Evolutionary conservation across 345 rosid genomes (phyloP).

Genomic region (Heritiera littoralis): DNA sequence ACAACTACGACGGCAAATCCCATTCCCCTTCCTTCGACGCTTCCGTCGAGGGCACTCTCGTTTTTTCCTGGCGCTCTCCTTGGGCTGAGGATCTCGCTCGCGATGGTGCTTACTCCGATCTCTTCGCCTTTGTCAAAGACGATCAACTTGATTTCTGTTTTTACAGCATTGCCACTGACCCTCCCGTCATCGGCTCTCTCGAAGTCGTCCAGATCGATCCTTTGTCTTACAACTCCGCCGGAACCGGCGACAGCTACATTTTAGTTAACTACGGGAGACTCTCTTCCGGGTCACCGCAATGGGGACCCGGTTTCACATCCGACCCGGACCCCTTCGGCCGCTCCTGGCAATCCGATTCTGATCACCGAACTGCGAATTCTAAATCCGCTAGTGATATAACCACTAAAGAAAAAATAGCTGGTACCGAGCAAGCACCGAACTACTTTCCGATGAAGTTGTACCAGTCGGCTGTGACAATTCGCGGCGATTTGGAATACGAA

Average conservation of each 20-base stretch:
- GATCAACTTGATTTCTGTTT: conserved; percentile 88
- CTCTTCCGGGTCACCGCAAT: conserved; percentile 68
- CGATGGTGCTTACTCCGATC: conserved; percentile 94
- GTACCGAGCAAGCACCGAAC: conserved; percentile 64
- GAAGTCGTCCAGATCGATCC: conserved; percentile 77
- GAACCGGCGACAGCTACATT: conserved; percentile 45
- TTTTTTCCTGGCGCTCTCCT: conserved; percentile 92
- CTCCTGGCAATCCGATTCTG: conserved; percentile 82
- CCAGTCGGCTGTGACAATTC: conserved; percentile 66
- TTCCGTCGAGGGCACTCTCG: conserved; percentile 88
- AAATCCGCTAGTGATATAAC: conserved; percentile 39
- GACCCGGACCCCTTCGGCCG: conserved; percentile 83
- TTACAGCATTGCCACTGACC: conserved; percentile 92
- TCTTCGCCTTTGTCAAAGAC: conserved; percentile 70
- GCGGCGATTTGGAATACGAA: conserved; percentile 57
- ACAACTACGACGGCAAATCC: conserved; percentile 89
- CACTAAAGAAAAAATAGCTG: conserved; percentile 47
- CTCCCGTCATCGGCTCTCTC: conserved; percentile 86
- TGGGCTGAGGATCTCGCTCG: conserved; percentile 64
- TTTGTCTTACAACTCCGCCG: conserved; percentile 51
- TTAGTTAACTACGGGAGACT: conserved; percentile 89
- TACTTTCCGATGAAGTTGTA: conserved; percentile 92
- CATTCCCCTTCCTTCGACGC: conserved; percentile 85
- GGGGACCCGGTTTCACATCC: conserved; percentile 92
- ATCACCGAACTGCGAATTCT: conserved; percentile 35